Evolutionary conservation across 768 basidiomycete genomes (phyloP), one percentile per base, ranked within the genome.

Genomic region (Tremella mesenterica): DNA sequence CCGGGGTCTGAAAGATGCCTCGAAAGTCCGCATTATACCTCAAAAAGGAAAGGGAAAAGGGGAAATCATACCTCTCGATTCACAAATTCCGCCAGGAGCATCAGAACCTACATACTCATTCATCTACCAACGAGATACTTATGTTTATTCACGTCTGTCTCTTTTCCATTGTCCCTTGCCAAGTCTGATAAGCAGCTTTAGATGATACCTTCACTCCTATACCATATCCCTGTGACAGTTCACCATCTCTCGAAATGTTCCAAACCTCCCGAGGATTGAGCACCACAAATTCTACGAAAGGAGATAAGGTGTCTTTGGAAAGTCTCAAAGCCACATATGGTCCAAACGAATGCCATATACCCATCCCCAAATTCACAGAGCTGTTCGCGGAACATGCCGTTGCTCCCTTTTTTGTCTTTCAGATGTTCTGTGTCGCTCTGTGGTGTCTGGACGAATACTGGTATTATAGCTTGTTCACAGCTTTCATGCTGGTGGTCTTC

Each of bases 361-460:
- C 95, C 2, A 87, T 99, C 36, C 95, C 95, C 6, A 86, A 86
- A 1, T 99, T 99, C 69, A 79, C 80, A 9, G 87, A 90, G 60
- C 81, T 99, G 30, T 96, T 99, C 61, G 79, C 77, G 21, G 95
- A 99, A 76, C 95, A 99, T 68, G 91, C 93, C 1, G 92, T 91
- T 4, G 95, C 95, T 0, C 95, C 95, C 0, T 99, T 99, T 80
- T 99, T 99, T 74, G 95, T 99, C 25, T 99, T 99, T 75, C 95
- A 99, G 75, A 76, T 97, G 16, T 97, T 99, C 75, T 97, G 95
- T 59, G 95, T 96, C 1, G 90, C 88, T 0, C 77, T 99, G 9
- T 99, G 95, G 95, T 89, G 86, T 70, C 74, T 99, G 64, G 95
- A 99, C 65, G 95, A 97, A 71, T 99, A 97, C 73, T 96, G 91